Base-by-base conservation (phyloP, 805 yeast genomes). In the Candida railenensis region DNA sequence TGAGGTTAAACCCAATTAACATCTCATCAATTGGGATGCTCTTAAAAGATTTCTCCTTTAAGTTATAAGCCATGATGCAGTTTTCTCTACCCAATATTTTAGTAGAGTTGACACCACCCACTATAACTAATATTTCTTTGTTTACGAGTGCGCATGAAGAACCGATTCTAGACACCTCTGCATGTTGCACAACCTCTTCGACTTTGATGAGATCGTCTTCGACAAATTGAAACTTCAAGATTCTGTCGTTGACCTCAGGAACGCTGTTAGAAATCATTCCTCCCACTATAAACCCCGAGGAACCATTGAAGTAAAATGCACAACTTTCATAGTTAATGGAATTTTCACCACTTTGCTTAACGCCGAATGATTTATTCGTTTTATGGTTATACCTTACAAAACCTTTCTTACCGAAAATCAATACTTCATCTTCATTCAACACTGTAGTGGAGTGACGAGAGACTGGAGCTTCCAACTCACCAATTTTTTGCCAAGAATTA, bases 21-120 rank as follows among this genome's bases (percentile, higher is more conserved):
- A 83, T 66, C 2, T 57, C 55, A 1, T 64, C 63, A 1, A 80
- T 57, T 3, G 51, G 51, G 1, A 77, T 51, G 1, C 54, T 45
- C 2, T 47, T 40, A 3, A 70, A 45, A 3, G 40, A 37, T 3
- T 48, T 54, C 0, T 50, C 47, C 0, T 22, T 14, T 1, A 66
- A 11, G 47, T 69, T 63, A n/a, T 69, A 53, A 4, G 62, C 56
- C 2, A 82, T 53, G 4, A 80, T 56, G 14, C 73, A 61, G 16
- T 66, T 69, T 0, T 49, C 32, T 34, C 61, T 64, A 45, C 57
- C 70, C 50, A 65, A 67, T 21, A 69, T 54, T 37, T 56, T 49
- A 3, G 51, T 41, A 0, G 75, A 66, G 14, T 80, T 74, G 0
- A 80, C 81, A 20, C 89, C 90, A 22, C 90, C 89, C 3, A 75